Conservation (phyloP, 306 rosid species). For the Carpinus viminea region DNA sequence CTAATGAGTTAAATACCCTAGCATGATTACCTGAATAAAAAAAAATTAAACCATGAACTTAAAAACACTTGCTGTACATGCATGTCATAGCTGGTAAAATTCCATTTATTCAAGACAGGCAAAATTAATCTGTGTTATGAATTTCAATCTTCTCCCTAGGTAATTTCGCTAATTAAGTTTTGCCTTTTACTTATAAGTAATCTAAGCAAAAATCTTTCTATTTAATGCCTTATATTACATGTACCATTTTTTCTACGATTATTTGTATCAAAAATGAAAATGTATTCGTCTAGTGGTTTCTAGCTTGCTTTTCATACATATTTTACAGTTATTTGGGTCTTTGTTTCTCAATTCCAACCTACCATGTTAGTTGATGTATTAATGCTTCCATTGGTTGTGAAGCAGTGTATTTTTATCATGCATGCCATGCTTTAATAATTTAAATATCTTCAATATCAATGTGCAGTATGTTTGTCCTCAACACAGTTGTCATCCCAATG, state of each 20-base stretch:
- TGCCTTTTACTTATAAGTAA: too few species aligned
- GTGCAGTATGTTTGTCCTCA: conserved; percentile 73
- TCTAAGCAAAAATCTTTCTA: too few species aligned
- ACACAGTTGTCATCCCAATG: conserved; percentile 66
- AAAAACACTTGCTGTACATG: background rate
- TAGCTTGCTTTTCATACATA: background rate
- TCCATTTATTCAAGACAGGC: background rate
- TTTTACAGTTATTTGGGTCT: background rate
- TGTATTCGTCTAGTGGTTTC: background rate
- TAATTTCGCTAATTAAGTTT: too few species aligned
- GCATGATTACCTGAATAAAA: background rate
- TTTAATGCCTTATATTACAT: too few species aligned
- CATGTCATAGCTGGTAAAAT: background rate
- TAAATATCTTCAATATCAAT: conserved; percentile 29
- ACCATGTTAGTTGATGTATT: conserved; percentile 4
- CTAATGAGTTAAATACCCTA: background rate
- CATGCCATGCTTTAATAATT: conserved; percentile 6
- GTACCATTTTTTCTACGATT: background rate
- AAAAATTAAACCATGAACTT: background rate
- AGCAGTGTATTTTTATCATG: background rate
- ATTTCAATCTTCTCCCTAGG: background rate
- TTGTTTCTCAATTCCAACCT: background rate
- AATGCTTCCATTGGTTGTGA: conserved; percentile 6
- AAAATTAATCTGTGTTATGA: background rate
- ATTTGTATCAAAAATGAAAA: background rate